Base-by-base conservation (phyloP, 805 yeast genomes). In the Metschnikowia cubensis region DNA sequence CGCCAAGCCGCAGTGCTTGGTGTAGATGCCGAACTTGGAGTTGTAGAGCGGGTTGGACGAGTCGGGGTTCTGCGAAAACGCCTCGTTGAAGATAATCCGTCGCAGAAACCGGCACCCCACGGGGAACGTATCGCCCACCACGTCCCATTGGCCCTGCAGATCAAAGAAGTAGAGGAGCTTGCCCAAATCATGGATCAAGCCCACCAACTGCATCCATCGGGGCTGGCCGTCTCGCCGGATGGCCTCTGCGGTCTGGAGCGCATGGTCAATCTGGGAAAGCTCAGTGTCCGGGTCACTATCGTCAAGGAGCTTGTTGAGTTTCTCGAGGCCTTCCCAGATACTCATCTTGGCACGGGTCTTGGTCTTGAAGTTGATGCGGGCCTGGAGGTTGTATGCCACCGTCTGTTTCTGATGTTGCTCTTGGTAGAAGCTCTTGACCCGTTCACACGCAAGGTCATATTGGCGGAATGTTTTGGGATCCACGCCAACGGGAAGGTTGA, bases 111-210 rank as follows among this genome's bases (percentile, higher is more conserved):
- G 75, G 62, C 90, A 84, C 2, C 90, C 90, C 22, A 84, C 87
- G 0, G 89, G 87, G 59, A 84, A 84, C 2, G 89, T 84, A 61
- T 84, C 90, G 5, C 90, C 90, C 18, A 84, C 90, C 31, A 84
- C 90, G 60, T 84, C 89, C 89, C 89, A 84, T 62, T 84, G 89
- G 6, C 89, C 89, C 57, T 80, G 74, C 13, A 88, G 83, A 57
- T 83, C 89, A 59, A 79, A 84, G 55, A 84, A 84, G 61, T 84
- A 84, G 15, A 84, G 69, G 15, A 84, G 71, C 59, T 84, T 84
- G 0, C 90, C 90, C 52, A 84, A 67, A 61, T 84, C 90, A 59
- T 84, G 90, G 37, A 84, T 82, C 32, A 84, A 66, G 1, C 90
- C 90, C 6, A 84, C 88, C 21, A 84, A 66, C 63, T 84, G 89